A percentile compares a stretch with the other conserved stretches of the same genome.
Evolutionary conservation across 768 basidiomycete species (phyloP).

Genomic region (Kwoniella newhampshirensis): DNA sequence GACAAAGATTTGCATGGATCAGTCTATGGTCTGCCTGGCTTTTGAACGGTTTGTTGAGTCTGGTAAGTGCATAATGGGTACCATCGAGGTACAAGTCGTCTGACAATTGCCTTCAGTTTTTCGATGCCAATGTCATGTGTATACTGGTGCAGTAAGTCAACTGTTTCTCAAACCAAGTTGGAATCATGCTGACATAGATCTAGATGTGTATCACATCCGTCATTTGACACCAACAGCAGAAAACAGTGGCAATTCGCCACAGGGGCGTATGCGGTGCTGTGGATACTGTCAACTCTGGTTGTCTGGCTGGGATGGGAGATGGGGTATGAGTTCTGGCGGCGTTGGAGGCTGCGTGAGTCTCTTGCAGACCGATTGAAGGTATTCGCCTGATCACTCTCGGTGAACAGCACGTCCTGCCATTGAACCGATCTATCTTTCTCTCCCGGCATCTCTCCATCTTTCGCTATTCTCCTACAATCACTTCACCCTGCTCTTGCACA

Average conservation of each 20-base stretch:
- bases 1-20: slow-evolving; percentile 32
- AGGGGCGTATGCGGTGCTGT: slow-evolving; percentile 79
- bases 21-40: slow-evolving; percentile 30
- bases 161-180: slow-evolving; percentile 7
- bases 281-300: slow-evolving; percentile 69
- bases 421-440: slow-evolving; percentile 77
- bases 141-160: slow-evolving; percentile 74
- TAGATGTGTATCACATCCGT: slow-evolving; percentile 72
- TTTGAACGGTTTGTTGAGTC: slow-evolving; percentile 21
- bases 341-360: slow-evolving; percentile 53
- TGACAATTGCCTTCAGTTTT: slow-evolving; percentile 59
- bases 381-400: neutral
- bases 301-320: slow-evolving; percentile 68
- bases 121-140: slow-evolving; percentile 86
- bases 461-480: slow-evolving; percentile 76
- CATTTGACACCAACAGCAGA: slow-evolving; percentile 68
- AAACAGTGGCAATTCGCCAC: slow-evolving; percentile 78
- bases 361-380: neutral
- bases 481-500: slow-evolving; percentile 79
- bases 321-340: slow-evolving; percentile 36
- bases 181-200: neutral
- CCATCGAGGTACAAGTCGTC: neutral
- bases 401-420: slow-evolving; percentile 73
- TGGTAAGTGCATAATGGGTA: slow-evolving; percentile 28
- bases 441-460: slow-evolving; percentile 71